Evolutionary conservation across 2,329 filamentous ascomycete genomes (phyloP), one percentile per base, ranked within the genome.

Genomic region (Diplodia intermedia): DNA sequence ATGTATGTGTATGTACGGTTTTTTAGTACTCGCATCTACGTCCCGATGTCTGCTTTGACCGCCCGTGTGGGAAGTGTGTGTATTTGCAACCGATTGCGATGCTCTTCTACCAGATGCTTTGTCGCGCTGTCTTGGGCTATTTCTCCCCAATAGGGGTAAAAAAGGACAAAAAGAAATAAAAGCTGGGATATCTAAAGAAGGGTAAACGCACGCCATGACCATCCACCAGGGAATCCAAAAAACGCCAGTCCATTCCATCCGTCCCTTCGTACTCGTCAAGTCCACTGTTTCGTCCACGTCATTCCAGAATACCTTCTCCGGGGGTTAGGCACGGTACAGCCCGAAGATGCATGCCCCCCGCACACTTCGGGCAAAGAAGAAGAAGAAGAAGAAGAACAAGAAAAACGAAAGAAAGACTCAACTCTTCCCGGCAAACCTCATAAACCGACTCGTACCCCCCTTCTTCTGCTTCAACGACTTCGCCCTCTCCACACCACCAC

Each of bases 401-500:
- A 33, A 33, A 2, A 33, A 33, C 31, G 9, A 38, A 36, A 36
- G 33, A 36, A 11, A n/a, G 9, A 2, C 52, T 63, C 60, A 63
- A 15, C 47, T 52, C 31, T 63, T 63, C 18, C 60, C 60, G 2
- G 60, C 15, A 26, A 63, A 52, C 12, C 47, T 38, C 60, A 49
- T 31, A 14, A 63, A 63, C 47, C 29, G 38, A 29, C 43, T 52
- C 7, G 36, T 11, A 38, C 29, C 50, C 40, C 47, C 60, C 12
- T 50, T 63, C 40, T 38, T 63, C 29, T 63, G 60, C n/a, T 38
- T 63, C 14, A 40, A 14, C 15, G 11, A 12, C 31, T 61, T 61
- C 15, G 38, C 15, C 8, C 9, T 12, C 7, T 38, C 9, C 8
- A 12, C 36, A 12, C 11, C 33, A 12, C 33, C 31, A 31, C 8